Conservation (phyloP, 345 rosid species). For the Clarkia xantiana region DNA sequence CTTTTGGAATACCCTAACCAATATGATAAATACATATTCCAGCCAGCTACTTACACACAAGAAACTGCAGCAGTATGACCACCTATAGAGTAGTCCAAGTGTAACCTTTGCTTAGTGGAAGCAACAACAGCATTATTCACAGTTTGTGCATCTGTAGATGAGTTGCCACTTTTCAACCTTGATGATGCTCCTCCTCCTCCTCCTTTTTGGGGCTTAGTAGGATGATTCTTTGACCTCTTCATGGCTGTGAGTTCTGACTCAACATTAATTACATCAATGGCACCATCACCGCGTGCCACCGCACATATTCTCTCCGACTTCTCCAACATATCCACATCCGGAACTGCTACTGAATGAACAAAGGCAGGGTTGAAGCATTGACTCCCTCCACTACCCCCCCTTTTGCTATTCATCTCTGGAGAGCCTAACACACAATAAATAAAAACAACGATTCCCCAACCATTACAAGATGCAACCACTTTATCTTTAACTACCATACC, state of each 20-base stretch:
- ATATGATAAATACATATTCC: not conserved
- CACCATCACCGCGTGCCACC: conserved; percentile 81
- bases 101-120: conserved; percentile 32
- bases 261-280: conserved; percentile 44
- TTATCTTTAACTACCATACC: too few relatives aligned
- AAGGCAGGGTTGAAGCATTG: conserved; percentile 87
- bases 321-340: conserved; percentile 62
- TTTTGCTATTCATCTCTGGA: conserved; percentile 17
- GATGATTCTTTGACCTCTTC: conserved; percentile 20
- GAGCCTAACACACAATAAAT: conserved; percentile 23
- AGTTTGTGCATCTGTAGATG: conserved; percentile 5
- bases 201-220: conserved; percentile 36
- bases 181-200: conserved; percentile 45
- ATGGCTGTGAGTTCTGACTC: conserved; percentile 45
- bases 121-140: conserved; percentile 6
- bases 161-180: conserved; percentile 5
- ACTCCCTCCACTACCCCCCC: conserved; percentile 15
- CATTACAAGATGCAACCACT: too few relatives aligned
- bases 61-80: conserved; percentile 86
- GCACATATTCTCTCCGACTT: conserved; percentile 49
- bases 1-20: not conserved
- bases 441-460: too few relatives aligned
- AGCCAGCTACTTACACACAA: conserved; percentile 26
- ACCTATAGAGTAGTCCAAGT: conserved; percentile 62
- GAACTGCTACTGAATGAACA: conserved; percentile 68